Evolutionary conservation across 148 eudicot species (phyloP).

Genomic region (Rhododendron molle): DNA sequence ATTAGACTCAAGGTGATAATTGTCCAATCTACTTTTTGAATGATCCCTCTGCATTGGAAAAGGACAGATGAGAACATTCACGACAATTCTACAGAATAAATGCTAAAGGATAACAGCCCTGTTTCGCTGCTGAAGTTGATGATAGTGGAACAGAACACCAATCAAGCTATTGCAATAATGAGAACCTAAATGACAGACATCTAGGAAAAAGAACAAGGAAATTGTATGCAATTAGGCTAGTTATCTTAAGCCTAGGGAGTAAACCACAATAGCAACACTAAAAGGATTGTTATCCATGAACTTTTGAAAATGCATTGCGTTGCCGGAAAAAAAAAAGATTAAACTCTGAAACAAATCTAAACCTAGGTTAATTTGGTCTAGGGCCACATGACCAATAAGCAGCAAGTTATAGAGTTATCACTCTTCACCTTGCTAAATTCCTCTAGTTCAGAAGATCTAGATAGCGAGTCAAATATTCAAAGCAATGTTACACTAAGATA

Average conservation of each 20-base stretch:
- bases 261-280: neutral
- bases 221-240: neutral
- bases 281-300: neutral
- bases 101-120: neutral
- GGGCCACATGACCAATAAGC: neutral
- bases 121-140: neutral
- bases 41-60: slow-evolving; percentile 59
- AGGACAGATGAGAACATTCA: slow-evolving; percentile 5
- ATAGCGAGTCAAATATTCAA: neutral
- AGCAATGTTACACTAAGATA: neutral
- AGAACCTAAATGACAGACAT: neutral
- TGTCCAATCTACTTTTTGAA: slow-evolving; percentile 55
- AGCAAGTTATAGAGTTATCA: neutral
- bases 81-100: neutral
- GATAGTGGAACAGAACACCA: neutral
- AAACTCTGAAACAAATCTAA: neutral
- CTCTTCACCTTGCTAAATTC: neutral
- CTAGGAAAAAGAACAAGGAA: neutral
- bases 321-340: neutral
- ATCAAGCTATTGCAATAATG: neutral
- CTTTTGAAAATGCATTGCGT: neutral
- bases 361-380: neutral
- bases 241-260: neutral
- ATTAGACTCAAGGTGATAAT: slow-evolving; percentile 64
- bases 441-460: neutral